These are phyloP conservation scores for Chrysanthemum seticuspe DNA, from an alignment of 129 eudicot species.

Conservation along the genomic window DNA sequence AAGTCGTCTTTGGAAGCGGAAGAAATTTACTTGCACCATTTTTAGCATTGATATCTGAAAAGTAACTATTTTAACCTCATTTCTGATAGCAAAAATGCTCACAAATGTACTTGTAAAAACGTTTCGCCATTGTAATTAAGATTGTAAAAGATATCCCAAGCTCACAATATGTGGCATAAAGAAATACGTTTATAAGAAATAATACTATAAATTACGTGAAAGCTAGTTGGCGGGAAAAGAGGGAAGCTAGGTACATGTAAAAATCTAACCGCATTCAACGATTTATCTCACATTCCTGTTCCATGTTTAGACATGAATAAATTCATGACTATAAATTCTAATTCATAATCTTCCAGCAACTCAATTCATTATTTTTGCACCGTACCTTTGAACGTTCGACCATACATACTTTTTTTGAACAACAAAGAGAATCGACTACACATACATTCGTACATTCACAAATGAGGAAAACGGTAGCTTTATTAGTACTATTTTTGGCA, in stretches of 20 bases:
- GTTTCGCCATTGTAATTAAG: no score
- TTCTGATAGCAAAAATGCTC: no score
- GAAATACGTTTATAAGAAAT: no score
- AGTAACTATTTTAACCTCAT: no score
- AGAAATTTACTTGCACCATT: no score
- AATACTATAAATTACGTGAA: not conserved
- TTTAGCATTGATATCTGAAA: no score
- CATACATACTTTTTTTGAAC: no score
- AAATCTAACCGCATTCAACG: conserved; percentile 27
- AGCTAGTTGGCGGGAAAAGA: conserved; percentile 15
- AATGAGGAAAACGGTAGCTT: conserved; percentile 30
- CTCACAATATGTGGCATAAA: no score
- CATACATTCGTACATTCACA: not conserved
- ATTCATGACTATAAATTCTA: not conserved
- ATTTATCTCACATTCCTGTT: conserved; percentile 23
- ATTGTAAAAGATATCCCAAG: no score
- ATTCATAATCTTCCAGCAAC: not conserved
- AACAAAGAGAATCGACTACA: not conserved
- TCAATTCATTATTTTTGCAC: not conserved
- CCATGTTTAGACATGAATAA: conserved; percentile 23
- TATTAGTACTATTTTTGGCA: conserved; percentile 19
- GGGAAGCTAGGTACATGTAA: conserved; percentile 1
- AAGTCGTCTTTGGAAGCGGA: no score
- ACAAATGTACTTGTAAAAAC: no score
- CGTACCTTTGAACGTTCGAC: no score